These are phyloP conservation scores for Abrus pulchellus DNA, from an alignment of 306 rosid genomes.

Conservation along the genomic window DNA sequence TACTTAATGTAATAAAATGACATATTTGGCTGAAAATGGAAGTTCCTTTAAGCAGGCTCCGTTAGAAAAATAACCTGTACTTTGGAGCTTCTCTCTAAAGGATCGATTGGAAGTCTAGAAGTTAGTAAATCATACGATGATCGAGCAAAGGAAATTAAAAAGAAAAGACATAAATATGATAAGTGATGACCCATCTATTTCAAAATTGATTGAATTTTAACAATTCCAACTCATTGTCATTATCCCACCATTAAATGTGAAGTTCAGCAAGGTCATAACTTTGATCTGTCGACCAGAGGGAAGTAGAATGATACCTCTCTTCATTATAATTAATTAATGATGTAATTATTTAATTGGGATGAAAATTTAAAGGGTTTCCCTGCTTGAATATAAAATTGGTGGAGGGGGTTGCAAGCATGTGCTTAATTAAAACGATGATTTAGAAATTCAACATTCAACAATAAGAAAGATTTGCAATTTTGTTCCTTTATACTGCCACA, in stretches of 20 bases:
- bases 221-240: slow-evolving; percentile 7
- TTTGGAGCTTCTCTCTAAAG: slow-evolving; percentile 10
- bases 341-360: background rate
- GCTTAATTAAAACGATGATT: background rate
- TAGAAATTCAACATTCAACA: background rate
- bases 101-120: background rate
- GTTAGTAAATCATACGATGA: background rate
- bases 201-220: background rate
- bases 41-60: background rate
- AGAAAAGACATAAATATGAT: background rate
- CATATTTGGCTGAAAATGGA: background rate
- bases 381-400: background rate
- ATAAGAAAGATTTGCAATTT: background rate
- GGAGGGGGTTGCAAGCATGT: background rate
- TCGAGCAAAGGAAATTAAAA: background rate
- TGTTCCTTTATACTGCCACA: background rate
- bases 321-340: background rate
- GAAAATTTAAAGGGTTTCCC: background rate
- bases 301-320: background rate
- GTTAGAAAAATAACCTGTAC: background rate
- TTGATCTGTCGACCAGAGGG: background rate
- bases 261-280: background rate
- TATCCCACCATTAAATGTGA: slow-evolving; percentile 7
- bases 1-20: background rate
- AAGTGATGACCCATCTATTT: slow-evolving; percentile 21